Conservation (phyloP, 1,284 basidiomycete genomes). For the Trametes versicolor region DNA sequence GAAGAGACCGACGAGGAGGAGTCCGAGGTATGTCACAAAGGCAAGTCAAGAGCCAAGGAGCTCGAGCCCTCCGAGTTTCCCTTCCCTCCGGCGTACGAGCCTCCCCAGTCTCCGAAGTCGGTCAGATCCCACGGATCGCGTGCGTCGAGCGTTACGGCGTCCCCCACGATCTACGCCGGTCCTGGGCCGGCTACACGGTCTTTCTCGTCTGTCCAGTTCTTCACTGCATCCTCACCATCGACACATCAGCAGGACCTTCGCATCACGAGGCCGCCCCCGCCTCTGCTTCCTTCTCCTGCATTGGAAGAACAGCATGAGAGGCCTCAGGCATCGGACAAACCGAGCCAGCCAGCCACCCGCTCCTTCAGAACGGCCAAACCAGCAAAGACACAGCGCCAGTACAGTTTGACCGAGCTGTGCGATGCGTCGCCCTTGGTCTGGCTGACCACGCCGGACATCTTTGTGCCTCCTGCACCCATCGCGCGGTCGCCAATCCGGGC, state of each 20-base stretch:
- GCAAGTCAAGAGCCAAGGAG: conserved; percentile 22
- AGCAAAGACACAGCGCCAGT: conserved; percentile 19
- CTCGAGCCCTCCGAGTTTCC: conserved; percentile 32
- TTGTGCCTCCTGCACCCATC: conserved; percentile 30
- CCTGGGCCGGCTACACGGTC: background rate
- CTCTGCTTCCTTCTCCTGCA: conserved; percentile 3
- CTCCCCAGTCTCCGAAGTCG: background rate
- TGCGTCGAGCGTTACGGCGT: conserved; percentile 28
- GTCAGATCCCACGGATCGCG: conserved; percentile 14
- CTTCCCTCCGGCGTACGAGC: conserved; percentile 28
- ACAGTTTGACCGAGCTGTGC: conserved; percentile 43
- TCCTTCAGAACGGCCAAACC: conserved; percentile 24
- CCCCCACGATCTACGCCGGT: conserved; percentile 19
- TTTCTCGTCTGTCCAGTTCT: background rate
- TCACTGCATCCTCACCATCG: conserved; percentile 7
- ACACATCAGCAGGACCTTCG: conserved; percentile 9
- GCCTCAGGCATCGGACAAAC: conserved; percentile 4
- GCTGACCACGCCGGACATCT: conserved; percentile 33
- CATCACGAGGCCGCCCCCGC: conserved; percentile 3
- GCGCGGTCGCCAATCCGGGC: conserved; percentile 17
- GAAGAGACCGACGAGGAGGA: conserved; percentile 18
- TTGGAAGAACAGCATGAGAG: conserved; percentile 6
- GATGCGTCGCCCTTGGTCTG: conserved; percentile 38
- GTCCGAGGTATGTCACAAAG: conserved; percentile 17
- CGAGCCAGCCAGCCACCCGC: conserved; percentile 10